Evolutionary conservation across 352 stramenopile species (phyloP).

Genomic region (Ophiocytium majus): DNA sequence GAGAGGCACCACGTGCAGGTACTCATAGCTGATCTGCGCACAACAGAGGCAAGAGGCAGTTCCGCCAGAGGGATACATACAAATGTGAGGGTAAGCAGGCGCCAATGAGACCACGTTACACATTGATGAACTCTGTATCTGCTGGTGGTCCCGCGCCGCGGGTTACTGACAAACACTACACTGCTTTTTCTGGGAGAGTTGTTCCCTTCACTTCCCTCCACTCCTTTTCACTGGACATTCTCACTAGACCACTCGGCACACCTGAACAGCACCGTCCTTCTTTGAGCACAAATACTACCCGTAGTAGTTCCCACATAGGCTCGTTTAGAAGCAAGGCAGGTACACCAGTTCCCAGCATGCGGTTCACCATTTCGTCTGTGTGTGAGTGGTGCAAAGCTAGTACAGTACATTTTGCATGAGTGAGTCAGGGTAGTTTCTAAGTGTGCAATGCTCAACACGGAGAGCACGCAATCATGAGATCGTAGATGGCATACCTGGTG

Average conservation of each 20-base stretch:
- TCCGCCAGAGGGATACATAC: not conserved
- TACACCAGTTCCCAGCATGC: no score
- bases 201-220: not conserved
- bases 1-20: not conserved
- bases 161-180: not conserved
- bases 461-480: not conserved
- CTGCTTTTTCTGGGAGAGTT: not conserved
- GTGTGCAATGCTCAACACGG: not conserved
- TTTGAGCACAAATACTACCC: no score
- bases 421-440: not conserved
- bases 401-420: no score
- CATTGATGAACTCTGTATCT: not conserved
- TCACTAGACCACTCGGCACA: not conserved
- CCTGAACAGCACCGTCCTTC: not conserved
- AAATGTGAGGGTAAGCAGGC: not conserved
- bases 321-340: no score
- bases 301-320: no score
- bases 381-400: no score
- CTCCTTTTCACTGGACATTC: not conserved
- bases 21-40: not conserved
- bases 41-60: not conserved
- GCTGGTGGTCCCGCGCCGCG: not conserved
- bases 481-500: not conserved
- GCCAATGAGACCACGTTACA: not conserved
- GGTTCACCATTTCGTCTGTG: no score